Base-by-base conservation (phyloP, 2,329 filamentous ascomycete species). In the Stylonectria norvegica region DNA sequence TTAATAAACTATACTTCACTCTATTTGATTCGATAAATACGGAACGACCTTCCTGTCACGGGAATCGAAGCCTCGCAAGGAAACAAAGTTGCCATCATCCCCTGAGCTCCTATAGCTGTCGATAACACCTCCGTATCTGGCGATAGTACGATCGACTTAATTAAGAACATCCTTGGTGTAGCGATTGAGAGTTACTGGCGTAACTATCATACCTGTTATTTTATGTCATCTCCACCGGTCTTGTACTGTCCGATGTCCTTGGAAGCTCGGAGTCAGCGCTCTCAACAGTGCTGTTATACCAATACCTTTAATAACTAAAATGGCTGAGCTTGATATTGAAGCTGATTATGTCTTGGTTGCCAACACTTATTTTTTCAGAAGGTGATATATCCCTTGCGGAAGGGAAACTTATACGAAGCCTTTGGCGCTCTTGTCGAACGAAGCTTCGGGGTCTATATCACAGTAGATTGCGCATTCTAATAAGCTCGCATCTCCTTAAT, bases 271-370 rank as follows among this genome's bases (percentile, higher is more conserved):
- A n/a, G n/a, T 36, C 47, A 5, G 27, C 41, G 2, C 50, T 4
- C 36, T 53, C 2, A 47, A 53, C 18, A 36, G 28, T 12, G 38
- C 49, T 15, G 40, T 53, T 18, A 36, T 45, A 14, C 23, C 41
- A 4, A 52, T 41, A 4, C 36, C 42, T 4, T 39, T 53, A 22
- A 48, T 49, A 5, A 36, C 33, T 14, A 43, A 52, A 7, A 34
- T 40, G 3, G 22, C 36, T 4, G 40, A 48, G 10, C 23, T 53
- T 16, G 37, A 33, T 5, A 28, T 27, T 4, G 47, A 32, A 2
- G 22, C 22, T 7, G 28, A 41, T 20, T 54, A 47, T 20, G 34
- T 52, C 18, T 50, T 42, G 47, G 34, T 52, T 18, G 39, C 37
- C 14, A 53, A 53, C 38, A 31, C 25, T 5, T 47, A 47, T 25